Evolutionary conservation across 164 flowering plant species (phyloP).

Genomic region (Magnolia changhungtana): DNA sequence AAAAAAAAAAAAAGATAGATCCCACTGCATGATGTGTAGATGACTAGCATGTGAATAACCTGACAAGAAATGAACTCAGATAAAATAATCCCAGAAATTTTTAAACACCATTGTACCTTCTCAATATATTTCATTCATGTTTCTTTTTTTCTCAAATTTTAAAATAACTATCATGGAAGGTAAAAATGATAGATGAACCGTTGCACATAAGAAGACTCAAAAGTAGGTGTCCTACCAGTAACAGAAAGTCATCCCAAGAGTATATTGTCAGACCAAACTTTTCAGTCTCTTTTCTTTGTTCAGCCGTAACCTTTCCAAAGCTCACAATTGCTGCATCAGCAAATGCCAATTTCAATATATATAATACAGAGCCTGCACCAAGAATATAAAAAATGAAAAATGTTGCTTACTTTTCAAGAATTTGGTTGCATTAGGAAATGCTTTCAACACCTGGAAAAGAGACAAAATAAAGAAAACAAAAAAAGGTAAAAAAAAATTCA

Average conservation of each 20-base stretch:
- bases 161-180: not conserved
- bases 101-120: too few species aligned
- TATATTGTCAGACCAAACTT: constrained; percentile 56
- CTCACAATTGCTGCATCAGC: constrained; percentile 70
- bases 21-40: too few species aligned
- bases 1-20: too few species aligned
- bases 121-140: too few species aligned
- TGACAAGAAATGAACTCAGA: too few species aligned
- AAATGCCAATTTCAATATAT: not conserved
- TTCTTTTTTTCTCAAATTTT: too few species aligned
- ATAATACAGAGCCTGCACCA: not conserved
- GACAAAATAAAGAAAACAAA: not conserved
- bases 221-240: constrained; percentile 47
- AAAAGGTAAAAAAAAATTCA: not conserved
- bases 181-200: not conserved
- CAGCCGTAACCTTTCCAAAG: constrained; percentile 76
- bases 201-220: constrained; percentile 2
- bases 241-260: constrained; percentile 86
- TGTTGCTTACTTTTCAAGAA: constrained; percentile 68
- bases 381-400: not conserved
- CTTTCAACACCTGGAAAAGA: constrained; percentile 68
- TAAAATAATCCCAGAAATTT: too few species aligned
- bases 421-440: constrained; percentile 56
- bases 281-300: constrained; percentile 55
- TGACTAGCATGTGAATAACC: too few species aligned